Evolutionary conservation across 2,329 filamentous ascomycete species (phyloP).

Genomic region (Simplicillium aogashimaense): DNA sequence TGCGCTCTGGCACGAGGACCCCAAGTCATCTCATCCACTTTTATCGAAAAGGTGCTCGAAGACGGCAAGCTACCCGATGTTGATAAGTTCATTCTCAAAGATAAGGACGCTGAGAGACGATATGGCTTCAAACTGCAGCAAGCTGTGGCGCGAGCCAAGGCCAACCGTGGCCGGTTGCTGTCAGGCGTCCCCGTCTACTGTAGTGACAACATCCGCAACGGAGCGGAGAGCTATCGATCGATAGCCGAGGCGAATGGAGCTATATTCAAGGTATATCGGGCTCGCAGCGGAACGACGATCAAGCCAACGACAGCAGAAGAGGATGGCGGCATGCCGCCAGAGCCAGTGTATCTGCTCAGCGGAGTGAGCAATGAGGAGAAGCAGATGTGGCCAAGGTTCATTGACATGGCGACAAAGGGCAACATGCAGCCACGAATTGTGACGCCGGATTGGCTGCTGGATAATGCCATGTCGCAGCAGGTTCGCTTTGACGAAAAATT

Average conservation of each 20-base stretch:
- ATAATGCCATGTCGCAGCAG: slow-evolving; percentile 81
- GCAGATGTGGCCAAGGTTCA: slow-evolving; percentile 70
- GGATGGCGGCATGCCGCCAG: slow-evolving; percentile 48
- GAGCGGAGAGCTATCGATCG: slow-evolving; percentile 71
- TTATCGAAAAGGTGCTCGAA: slow-evolving; percentile 68
- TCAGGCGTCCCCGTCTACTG: slow-evolving; percentile 74
- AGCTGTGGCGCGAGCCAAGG: slow-evolving; percentile 59
- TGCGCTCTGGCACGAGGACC: slow-evolving; percentile 76
- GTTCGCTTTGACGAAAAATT: slow-evolving; percentile 59
- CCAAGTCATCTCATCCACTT: slow-evolving; percentile 64
- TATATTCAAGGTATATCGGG: slow-evolving; percentile 66
- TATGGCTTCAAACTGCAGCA: slow-evolving; percentile 60
- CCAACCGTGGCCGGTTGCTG: slow-evolving; percentile 69
- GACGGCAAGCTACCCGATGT: slow-evolving; percentile 54
- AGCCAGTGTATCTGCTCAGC: slow-evolving; percentile 77
- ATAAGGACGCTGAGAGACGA: slow-evolving; percentile 62
- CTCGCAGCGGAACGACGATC: slow-evolving; percentile 59
- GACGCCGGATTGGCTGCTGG: slow-evolving; percentile 78
- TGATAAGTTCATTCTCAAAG: slow-evolving; percentile 58
- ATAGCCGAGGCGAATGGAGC: slow-evolving; percentile 89
- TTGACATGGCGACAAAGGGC: slow-evolving; percentile 65
- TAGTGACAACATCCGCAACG: slow-evolving; percentile 68
- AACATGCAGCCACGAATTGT: slow-evolving; percentile 77
- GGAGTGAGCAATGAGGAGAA: slow-evolving; percentile 57
- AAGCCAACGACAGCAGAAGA: slow-evolving; percentile 56